These are phyloP conservation scores for Camellia granthamiana DNA, from an alignment of 148 eudicot genomes.

Conservation along the genomic window DNA sequence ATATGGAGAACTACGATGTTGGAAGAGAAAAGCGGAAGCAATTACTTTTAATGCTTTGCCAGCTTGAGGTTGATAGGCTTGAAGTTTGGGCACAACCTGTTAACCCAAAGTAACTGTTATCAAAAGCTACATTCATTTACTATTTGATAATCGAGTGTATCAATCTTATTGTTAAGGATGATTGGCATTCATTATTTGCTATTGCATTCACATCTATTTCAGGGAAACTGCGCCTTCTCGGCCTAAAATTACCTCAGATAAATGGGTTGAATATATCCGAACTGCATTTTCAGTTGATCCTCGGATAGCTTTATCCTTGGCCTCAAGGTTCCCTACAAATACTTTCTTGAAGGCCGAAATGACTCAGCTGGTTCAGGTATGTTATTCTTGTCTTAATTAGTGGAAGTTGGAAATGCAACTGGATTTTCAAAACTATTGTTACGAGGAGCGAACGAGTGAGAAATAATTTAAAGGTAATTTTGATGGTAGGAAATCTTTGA, in stretches of 20 bases:
- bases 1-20: conserved; percentile 59
- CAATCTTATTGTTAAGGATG: background rate
- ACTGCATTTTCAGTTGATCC: conserved; percentile 97
- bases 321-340: conserved; percentile 87
- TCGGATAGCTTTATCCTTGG: conserved; percentile 75
- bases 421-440: background rate
- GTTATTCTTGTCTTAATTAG: conserved; percentile 13
- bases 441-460: background rate
- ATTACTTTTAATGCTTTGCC: conserved; percentile 88
- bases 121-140: background rate
- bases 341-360: conserved; percentile 73
- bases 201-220: conserved; percentile 16
- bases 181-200: background rate
- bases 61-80: conserved; percentile 95
- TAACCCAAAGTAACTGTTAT: conserved; percentile 57
- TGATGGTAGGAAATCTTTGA: background rate
- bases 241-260: conserved; percentile 76
- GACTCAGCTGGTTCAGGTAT: conserved; percentile 86
- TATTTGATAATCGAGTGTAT: background rate
- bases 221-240: conserved; percentile 67
- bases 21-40: conserved; percentile 93
- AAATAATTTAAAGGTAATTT: background rate
- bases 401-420: background rate
- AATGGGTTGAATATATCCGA: conserved; percentile 87
- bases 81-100: conserved; percentile 98